Conservation (phyloP, 2,329 filamentous ascomycete genomes). For the Chlorencoelia australis region DNA sequence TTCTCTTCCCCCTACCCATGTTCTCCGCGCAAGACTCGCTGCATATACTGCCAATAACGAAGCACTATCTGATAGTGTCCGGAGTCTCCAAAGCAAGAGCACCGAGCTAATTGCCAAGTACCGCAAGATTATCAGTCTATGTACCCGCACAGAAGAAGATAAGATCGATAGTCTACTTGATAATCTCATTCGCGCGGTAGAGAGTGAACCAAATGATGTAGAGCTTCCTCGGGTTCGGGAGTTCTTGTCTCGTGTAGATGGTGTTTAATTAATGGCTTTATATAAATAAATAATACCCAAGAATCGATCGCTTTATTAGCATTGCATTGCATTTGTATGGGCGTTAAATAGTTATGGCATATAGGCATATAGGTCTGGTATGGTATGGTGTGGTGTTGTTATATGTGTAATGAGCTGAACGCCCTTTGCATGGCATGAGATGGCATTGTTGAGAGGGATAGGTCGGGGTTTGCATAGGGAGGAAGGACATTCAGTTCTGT, state of each 20-base stretch:
- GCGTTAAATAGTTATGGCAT: too few relatives aligned
- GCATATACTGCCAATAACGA: constrained; percentile 63
- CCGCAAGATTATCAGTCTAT: constrained; percentile 76
- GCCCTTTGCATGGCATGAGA: too few relatives aligned
- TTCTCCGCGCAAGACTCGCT: constrained; percentile 57
- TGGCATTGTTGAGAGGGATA: too few relatives aligned
- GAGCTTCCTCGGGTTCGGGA: constrained; percentile 69
- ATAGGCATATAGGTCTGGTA: too few relatives aligned
- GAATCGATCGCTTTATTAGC: too few relatives aligned
- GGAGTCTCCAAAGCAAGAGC: constrained; percentile 65
- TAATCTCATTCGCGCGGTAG: constrained; percentile 73
- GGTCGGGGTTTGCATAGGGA: too few relatives aligned
- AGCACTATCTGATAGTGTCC: constrained; percentile 55
- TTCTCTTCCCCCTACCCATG: constrained; percentile 44
- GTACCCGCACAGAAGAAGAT: constrained; percentile 67
- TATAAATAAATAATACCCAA: too few relatives aligned
- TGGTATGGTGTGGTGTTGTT: too few relatives aligned
- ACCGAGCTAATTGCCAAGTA: constrained; percentile 82
- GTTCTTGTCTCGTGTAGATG: constrained; percentile 65
- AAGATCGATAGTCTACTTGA: constrained; percentile 71
- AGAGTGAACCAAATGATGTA: constrained; percentile 70
- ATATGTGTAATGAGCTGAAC: too few relatives aligned
- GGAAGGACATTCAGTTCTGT: too few relatives aligned
- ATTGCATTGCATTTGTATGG: too few relatives aligned
- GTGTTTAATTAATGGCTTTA: constrained; percentile 5